Conservation (phyloP, 495 filamentous ascomycete species). For the Achaetomiella virescens region DNA sequence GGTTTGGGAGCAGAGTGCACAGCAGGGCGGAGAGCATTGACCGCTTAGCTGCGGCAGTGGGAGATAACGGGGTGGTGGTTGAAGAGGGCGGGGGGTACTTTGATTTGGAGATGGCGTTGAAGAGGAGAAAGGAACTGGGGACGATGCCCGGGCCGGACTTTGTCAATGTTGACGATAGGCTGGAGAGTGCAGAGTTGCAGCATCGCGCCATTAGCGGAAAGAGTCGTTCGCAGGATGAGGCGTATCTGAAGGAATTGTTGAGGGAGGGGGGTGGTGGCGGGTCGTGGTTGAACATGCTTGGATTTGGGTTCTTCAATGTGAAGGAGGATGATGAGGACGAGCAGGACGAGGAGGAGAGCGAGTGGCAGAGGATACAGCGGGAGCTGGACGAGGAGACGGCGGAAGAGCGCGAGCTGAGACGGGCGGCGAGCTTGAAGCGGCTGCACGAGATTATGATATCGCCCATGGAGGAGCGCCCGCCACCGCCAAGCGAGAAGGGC, state of each 20-base stretch:
- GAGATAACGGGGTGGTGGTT: slow-evolving; percentile 6
- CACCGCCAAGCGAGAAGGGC: slow-evolving; percentile 43
- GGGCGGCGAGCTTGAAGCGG: slow-evolving; percentile 11
- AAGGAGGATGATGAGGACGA: slow-evolving; percentile 47
- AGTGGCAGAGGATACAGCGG: slow-evolving; percentile 20
- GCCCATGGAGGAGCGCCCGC: slow-evolving; percentile 23
- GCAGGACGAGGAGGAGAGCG: slow-evolving; percentile 38
- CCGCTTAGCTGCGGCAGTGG: slow-evolving; percentile 25
- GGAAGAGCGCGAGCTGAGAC: slow-evolving; percentile 25
- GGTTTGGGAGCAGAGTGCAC: slow-evolving; percentile 39
- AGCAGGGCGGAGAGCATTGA: slow-evolving; percentile 40
- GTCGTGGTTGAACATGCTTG: slow-evolving; percentile 65
- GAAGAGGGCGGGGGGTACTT: background rate
- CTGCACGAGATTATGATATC: slow-evolving; percentile 17
- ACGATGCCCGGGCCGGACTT: slow-evolving; percentile 54
- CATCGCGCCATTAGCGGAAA: slow-evolving; percentile 32
- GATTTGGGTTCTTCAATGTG: slow-evolving; percentile 65
- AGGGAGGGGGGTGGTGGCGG: slow-evolving; percentile 62
- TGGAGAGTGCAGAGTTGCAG: slow-evolving; percentile 32
- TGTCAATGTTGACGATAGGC: slow-evolving; percentile 47
- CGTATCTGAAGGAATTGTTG: slow-evolving; percentile 48
- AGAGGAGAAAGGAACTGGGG: slow-evolving; percentile 23
- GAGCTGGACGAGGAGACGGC: slow-evolving; percentile 38
- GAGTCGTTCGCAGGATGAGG: slow-evolving; percentile 40
- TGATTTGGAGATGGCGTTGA: background rate